Base-by-base conservation (phyloP, 352 stramenopile genomes). In the Saprolegnia diclina region DNA sequence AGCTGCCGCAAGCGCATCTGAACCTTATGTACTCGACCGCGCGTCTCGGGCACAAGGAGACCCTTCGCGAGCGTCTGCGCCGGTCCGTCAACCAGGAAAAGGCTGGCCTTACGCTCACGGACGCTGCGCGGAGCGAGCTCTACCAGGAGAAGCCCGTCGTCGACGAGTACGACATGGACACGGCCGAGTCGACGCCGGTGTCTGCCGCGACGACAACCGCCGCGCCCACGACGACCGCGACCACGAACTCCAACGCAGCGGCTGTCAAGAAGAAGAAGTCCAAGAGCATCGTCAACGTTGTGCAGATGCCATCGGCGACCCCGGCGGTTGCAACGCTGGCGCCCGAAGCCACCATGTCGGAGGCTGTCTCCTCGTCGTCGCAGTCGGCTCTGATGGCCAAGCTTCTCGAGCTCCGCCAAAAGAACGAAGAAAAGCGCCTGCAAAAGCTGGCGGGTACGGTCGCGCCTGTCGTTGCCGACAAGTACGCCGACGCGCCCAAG, bases 21-120 rank as follows among this genome's bases (percentile, higher is more conserved):
- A 79, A 82, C 46, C 75, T 92, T 52, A 80, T 92, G 74, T 79
- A 89, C 77, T 85, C 83, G 66, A 91, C 82, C 26, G 88, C 86
- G 16, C 77, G 82, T 53, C 76, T 94, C 42, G 86, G 86, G 4
- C 84, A 94, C 77, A 91, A 90, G 56, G 82, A 92, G 75, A 94
- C 84, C 55, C 72, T 92, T 64, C 77, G 81, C 14, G 83, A 92
- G 50, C 83, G 85, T 0, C 74, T 92, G 24, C 90, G 91, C 74
- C 83, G 83, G 40, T 88, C 84, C 10, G 74, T 94, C 64, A 91
- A 90, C 69, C 71, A 79, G 10, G 76, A 92, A 50, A 91, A 92
- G 64, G 83, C 83, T 21, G 86, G 86, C 3, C 72, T 94, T 42
- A 66, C 77, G 22, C 76, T 94, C 19, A 79, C 81, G 2, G 67